Conservation (phyloP, 805 yeast species). For the Barnettozyma populi region DNA sequence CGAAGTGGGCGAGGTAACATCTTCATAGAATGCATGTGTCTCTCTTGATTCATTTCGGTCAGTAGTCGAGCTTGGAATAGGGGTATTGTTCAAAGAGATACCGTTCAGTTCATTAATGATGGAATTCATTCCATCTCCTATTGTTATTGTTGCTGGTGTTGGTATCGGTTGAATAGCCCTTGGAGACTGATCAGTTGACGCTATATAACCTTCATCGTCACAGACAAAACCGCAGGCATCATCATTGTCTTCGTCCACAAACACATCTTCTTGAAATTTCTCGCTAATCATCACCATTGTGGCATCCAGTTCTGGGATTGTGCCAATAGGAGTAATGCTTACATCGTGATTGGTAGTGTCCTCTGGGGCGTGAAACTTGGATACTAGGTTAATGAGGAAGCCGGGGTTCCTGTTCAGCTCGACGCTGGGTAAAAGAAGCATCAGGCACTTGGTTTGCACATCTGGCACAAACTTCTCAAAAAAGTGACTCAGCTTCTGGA, state of each 20-base stretch:
- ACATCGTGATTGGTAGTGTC: slow-evolving; percentile 1
- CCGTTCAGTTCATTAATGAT: not conserved
- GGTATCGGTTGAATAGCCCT: not conserved
- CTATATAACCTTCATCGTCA: not conserved
- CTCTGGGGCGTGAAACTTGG: slow-evolving; percentile 3
- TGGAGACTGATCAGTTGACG: not conserved
- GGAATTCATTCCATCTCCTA: not conserved
- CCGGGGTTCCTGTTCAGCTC: slow-evolving; percentile 3
- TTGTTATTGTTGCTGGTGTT: not conserved
- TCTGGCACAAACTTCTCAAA: slow-evolving; percentile 8
- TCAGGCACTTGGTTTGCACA: not conserved
- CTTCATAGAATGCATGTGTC: not conserved
- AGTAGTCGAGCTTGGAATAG: not conserved
- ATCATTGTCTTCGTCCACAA: not conserved
- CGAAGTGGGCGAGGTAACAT: not conserved
- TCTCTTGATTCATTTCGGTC: not conserved
- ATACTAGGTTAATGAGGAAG: slow-evolving; percentile 4
- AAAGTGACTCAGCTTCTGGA: slow-evolving; percentile 26
- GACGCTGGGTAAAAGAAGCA: slow-evolving; percentile 6
- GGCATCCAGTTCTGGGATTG: slow-evolving; percentile 4
- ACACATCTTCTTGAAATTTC: slow-evolving; percentile 1
- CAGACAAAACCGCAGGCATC: not conserved
- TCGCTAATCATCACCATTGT: slow-evolving; percentile 7
- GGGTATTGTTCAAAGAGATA: not conserved
- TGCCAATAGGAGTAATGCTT: slow-evolving; percentile 9